These are phyloP conservation scores for Hyaloscypha bicolor DNA, from an alignment of 495 filamentous ascomycete genomes.

Conservation along the genomic window DNA sequence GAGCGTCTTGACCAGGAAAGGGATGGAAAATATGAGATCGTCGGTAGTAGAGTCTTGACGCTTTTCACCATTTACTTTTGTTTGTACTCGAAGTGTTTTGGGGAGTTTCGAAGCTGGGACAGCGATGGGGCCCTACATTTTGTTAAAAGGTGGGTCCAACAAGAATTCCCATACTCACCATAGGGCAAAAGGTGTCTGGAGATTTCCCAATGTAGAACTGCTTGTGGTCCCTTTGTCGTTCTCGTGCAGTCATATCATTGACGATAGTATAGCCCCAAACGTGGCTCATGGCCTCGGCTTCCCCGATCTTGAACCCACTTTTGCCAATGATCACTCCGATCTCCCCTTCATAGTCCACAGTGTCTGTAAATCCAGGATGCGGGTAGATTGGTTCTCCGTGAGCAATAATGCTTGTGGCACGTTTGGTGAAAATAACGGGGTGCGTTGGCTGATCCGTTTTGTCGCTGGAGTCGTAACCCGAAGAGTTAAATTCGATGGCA, in stretches of 20 bases:
- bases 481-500: slow-evolving; percentile 50
- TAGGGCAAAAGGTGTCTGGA: slow-evolving; percentile 57
- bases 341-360: slow-evolving; percentile 58
- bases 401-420: slow-evolving; percentile 55
- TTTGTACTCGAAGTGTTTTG: slow-evolving; percentile 42
- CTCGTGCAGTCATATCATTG: slow-evolving; percentile 58
- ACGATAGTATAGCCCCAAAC: slow-evolving; percentile 62
- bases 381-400: slow-evolving; percentile 47
- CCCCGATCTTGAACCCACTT: slow-evolving; percentile 45
- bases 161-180: slow-evolving; percentile 36
- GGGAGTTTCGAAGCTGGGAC: slow-evolving; percentile 48
- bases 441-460: slow-evolving; percentile 49
- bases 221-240: slow-evolving; percentile 58
- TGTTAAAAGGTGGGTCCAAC: background rate
- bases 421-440: slow-evolving; percentile 57
- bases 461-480: slow-evolving; percentile 48
- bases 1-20: slow-evolving; percentile 44
- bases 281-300: slow-evolving; percentile 50
- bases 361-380: slow-evolving; percentile 51
- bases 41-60: slow-evolving; percentile 45
- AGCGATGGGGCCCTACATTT: slow-evolving; percentile 50
- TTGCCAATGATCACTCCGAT: slow-evolving; percentile 59
- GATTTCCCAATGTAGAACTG: slow-evolving; percentile 62
- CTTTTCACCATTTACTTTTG: slow-evolving; percentile 47
- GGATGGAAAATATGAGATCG: slow-evolving; percentile 50